phyloP scores from a whole-genome alignment of 345 rosid genomes.

The Syzygium aqueum region DNA sequence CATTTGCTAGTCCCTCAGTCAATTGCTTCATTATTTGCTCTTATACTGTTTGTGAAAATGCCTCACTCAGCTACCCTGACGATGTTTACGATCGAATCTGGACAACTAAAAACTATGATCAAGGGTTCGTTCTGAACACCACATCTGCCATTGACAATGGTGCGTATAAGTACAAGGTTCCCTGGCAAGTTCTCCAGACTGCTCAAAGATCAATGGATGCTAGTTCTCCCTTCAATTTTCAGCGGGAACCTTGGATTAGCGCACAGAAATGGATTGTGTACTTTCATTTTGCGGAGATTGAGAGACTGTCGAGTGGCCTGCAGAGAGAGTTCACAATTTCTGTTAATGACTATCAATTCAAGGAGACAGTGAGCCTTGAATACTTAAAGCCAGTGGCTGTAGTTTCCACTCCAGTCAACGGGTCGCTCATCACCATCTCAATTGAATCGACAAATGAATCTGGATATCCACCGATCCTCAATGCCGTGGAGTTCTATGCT shows the following conservation, averaged over 20 bases:
- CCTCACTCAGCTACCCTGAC: background rate
- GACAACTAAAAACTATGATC: rapidly evolving
- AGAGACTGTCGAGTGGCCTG: background rate
- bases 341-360: background rate
- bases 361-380: background rate
- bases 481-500: background rate
- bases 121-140: rapidly evolving
- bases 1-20: background rate
- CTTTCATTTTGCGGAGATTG: slow-evolving; percentile 6
- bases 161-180: background rate
- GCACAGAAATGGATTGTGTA: background rate
- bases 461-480: background rate
- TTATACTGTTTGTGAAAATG: background rate
- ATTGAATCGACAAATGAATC: background rate
- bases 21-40: background rate
- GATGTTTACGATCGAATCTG: background rate
- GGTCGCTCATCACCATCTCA: background rate
- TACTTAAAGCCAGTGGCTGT: background rate
- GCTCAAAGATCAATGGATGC: background rate
- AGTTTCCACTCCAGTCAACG: background rate
- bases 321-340: background rate
- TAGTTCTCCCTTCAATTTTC: rapidly evolving
- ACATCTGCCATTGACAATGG: background rate
- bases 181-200: rapidly evolving
- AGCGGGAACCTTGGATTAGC: rapidly evolving